These are phyloP conservation scores for Nannochloropsis gaditana DNA, from an alignment of 108 stramenopile species.

Conservation along the genomic window DNA sequence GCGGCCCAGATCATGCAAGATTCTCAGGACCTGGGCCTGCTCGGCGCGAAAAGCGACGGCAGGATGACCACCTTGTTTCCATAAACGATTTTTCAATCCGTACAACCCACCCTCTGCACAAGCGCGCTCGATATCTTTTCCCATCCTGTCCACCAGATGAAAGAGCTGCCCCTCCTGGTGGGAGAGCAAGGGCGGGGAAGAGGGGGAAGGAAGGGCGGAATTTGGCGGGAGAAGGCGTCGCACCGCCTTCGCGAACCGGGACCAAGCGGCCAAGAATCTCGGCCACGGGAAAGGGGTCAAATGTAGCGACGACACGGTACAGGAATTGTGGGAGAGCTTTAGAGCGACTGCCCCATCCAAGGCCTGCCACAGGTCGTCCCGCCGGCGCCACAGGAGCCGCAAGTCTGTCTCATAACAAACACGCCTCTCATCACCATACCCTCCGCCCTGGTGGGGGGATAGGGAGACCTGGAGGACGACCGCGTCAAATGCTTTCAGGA, in stretches of 20 bases:
- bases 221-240: not conserved
- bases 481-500: not conserved
- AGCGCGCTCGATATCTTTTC: not conserved
- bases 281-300: not conserved
- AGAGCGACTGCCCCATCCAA: slow-evolving; percentile 7
- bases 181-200: not conserved
- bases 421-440: not conserved
- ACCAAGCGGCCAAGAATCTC: slow-evolving; percentile 10
- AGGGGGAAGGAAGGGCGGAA: no score
- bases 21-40: slow-evolving; percentile 55
- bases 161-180: not conserved
- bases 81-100: slow-evolving; percentile 38
- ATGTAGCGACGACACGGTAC: not conserved
- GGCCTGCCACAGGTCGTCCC: not conserved
- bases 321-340: not conserved
- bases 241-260: not conserved
- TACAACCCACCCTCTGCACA: not conserved
- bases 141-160: not conserved
- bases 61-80: slow-evolving; percentile 69
- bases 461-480: not conserved
- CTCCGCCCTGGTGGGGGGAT: not conserved
- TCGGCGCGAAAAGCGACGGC: slow-evolving; percentile 57
- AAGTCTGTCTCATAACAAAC: not conserved
- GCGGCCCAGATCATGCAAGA: slow-evolving; percentile 45
- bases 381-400: not conserved